phyloP scores from a whole-genome alignment of 2,329 filamentous ascomycete species.

The Diaporthe aspalathi region DNA sequence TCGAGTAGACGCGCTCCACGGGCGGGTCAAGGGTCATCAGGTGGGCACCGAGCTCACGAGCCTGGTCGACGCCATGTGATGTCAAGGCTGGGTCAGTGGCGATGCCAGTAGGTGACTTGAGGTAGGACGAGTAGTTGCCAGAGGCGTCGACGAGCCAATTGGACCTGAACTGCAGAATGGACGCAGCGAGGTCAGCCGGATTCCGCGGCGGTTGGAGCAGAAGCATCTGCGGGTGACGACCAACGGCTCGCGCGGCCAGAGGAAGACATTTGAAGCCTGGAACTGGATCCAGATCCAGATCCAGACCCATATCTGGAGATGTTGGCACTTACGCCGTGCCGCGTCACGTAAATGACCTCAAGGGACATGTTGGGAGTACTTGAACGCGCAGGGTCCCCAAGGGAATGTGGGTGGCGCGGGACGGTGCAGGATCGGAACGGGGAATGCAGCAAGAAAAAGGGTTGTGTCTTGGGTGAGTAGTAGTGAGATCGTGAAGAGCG shows the following conservation, averaged over 20 bases:
- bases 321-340: constrained; percentile 74
- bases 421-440: constrained; percentile 14
- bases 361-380: constrained; percentile 65
- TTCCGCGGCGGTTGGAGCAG: constrained; percentile 14
- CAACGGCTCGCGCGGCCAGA: not conserved
- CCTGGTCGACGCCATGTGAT: constrained; percentile 86
- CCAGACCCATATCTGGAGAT: constrained; percentile 14
- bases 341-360: constrained; percentile 78
- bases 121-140: constrained; percentile 78
- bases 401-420: not conserved
- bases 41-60: constrained; percentile 78
- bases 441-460: not conserved
- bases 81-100: constrained; percentile 89
- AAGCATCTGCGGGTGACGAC: constrained; percentile 13
- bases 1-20: constrained; percentile 83
- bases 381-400: too few species aligned
- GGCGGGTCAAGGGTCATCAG: constrained; percentile 72
- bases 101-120: constrained; percentile 87
- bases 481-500: not conserved
- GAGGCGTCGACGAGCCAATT: constrained; percentile 87
- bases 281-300: constrained; percentile 1
- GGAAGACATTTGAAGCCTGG: not conserved
- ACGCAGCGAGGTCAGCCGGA: constrained; percentile 32
- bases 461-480: constrained; percentile 1
- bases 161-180: constrained; percentile 77